Conservation (phyloP, 2,329 filamentous ascomycete genomes). For the Alternaria postmessia region DNA sequence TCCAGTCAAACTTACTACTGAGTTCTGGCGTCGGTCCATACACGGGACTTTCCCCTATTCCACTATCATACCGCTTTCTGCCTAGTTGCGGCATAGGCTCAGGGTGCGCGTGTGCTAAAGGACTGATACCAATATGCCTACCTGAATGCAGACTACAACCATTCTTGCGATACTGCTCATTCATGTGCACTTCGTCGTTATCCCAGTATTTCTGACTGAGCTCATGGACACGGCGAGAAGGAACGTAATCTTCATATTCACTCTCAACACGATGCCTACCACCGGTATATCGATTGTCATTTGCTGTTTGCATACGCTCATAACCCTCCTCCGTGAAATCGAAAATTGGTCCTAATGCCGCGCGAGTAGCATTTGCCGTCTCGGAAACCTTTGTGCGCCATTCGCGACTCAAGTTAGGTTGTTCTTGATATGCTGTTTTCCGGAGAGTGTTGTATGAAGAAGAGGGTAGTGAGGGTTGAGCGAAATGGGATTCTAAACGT, state of each 20-base stretch:
- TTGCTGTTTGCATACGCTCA: not conserved
- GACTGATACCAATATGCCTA: not conserved
- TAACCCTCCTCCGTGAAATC: slow-evolving; percentile 15
- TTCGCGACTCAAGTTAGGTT: not conserved
- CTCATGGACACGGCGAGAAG: slow-evolving; percentile 25
- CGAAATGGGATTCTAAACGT: slow-evolving; percentile 13
- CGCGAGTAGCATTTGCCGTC: slow-evolving; percentile 21
- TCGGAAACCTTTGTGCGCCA: slow-evolving; percentile 18
- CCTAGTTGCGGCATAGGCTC: not conserved
- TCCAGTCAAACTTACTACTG: slow-evolving; percentile 7
- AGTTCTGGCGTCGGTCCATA: slow-evolving; percentile 1
- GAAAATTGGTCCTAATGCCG: slow-evolving; percentile 18
- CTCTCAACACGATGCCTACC: not conserved
- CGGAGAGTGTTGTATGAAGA: not conserved
- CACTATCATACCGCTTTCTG: not conserved
- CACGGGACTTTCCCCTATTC: not conserved
- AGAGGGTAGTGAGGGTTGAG: not conserved
- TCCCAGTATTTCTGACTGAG: slow-evolving; percentile 24
- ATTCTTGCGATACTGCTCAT: not conserved
- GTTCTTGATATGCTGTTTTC: slow-evolving; percentile 10
- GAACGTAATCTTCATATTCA: slow-evolving; percentile 11
- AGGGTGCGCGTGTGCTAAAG: not conserved
- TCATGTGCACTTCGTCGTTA: slow-evolving; percentile 14
- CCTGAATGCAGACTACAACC: not conserved
- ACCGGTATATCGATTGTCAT: not conserved